Evolutionary conservation across 495 filamentous ascomycete genomes (phyloP), one percentile per base, ranked within the genome.

Genomic region (Tuber brumale): DNA sequence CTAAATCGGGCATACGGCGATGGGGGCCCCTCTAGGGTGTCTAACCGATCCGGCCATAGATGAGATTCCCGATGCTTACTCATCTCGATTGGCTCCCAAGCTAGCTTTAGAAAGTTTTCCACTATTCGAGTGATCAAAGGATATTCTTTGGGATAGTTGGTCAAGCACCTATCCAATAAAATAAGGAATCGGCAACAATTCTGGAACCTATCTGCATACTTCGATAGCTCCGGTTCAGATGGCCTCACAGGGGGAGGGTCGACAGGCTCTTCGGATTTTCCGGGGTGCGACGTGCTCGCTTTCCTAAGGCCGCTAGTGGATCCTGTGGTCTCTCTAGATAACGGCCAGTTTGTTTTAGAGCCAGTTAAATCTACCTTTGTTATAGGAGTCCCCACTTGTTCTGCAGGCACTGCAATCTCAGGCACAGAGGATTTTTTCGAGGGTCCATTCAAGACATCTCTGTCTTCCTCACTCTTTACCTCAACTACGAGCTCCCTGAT

Each of bases 31-130:
- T 31, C n/a, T 9, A 27, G 51, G n/a, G 4, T 14, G 4, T 61
- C 51, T 61, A 61, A 61, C 51, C 21, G 23, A 31, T 61, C 51
- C 3, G 51, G 51, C 51, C 51, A 61, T 61, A 61, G 51, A 61
- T 61, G n/a, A 61, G 51, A 61, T 31, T 8, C 51, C 14, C n/a
- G 51, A 61, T 61, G 51, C 51, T 61, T 61, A 10, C 51, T 61
- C 51, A 61, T 61, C 51, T 61, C 51, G n/a, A 61, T 61, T 12
- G 51, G 51, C n/a, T 61, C 51, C 51, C 51, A 61, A 31, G 51
- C n/a, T 61, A 27, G 51, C n/a, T 61, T 61, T 31, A 61, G 23
- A 31, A 61, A 61, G 14, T 1, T 3, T 0, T 61, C n/a, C 51
- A 31, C 51, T 12, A 61, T 61, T 31, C 51, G 51, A 31, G n/a